phyloP scores from a whole-genome alignment of 768 basidiomycete genomes.

The Epithele typhae region DNA sequence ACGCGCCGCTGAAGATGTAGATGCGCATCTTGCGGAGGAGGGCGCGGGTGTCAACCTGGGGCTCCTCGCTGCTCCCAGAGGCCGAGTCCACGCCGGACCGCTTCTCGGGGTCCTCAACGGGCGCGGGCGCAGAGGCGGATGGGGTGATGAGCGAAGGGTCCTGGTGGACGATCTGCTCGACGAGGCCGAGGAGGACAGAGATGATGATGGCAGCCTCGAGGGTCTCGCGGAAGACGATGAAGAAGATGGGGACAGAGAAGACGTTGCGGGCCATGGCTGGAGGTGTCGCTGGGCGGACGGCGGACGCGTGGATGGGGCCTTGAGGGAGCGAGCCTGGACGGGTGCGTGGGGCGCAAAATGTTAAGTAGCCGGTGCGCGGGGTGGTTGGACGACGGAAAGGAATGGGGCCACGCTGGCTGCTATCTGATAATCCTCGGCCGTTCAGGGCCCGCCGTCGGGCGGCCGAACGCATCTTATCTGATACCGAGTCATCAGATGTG shows the following conservation, averaged over 20 bases:
- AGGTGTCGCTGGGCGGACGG: constrained; percentile 9
- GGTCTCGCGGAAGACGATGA: constrained; percentile 94
- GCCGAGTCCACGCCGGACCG: constrained; percentile 4
- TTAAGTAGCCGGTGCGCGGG: constrained; percentile 7
- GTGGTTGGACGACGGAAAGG: background rate
- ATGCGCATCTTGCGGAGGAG: constrained; percentile 66
- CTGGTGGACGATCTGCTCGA: constrained; percentile 70
- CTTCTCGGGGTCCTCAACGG: constrained; percentile 16
- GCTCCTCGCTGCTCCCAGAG: constrained; percentile 15
- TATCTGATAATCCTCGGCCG: too few relatives aligned
- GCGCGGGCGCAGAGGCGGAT: constrained; percentile 4
- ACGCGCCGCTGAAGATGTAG: constrained; percentile 76
- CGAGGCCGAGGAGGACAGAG: constrained; percentile 85
- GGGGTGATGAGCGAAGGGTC: constrained; percentile 16
- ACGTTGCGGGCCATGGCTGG: constrained; percentile 62
- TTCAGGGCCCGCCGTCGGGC: too few relatives aligned
- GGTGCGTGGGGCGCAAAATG: constrained; percentile 5
- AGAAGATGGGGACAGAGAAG: constrained; percentile 91
- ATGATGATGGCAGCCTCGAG: constrained; percentile 91
- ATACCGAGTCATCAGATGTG: constrained; percentile 19
- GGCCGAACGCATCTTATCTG: constrained; percentile 22
- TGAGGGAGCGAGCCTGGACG: background rate
- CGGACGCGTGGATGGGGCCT: too few relatives aligned
- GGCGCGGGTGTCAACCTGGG: constrained; percentile 29
- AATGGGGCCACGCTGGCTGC: background rate